Percentiles rank a stretch among this genome's conserved stretches.
Evolutionary conservation across 352 stramenopile species (phyloP).

Genomic region (Pythium utonaiense): DNA sequence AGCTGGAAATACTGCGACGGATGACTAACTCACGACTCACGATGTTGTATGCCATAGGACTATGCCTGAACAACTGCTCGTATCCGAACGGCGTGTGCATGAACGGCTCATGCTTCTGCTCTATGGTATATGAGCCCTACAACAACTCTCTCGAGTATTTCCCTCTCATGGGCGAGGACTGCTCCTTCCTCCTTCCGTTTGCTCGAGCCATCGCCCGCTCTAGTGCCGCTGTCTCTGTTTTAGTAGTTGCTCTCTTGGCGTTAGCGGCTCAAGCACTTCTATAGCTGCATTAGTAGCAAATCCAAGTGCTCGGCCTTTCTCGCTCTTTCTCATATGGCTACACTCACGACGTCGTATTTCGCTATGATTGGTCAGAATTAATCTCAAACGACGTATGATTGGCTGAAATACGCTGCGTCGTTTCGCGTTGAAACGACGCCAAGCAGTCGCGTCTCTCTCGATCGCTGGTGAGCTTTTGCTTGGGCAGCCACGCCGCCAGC

Average conservation of each 20-base stretch:
- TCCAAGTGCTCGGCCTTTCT: not conserved
- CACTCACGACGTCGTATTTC: not conserved
- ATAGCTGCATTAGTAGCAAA: not conserved
- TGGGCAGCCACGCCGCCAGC: not conserved
- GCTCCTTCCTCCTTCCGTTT: slow-evolving; percentile 77
- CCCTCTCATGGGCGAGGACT: slow-evolving; percentile 80
- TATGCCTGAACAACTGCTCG: slow-evolving; percentile 97
- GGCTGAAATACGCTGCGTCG: not conserved
- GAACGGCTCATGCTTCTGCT: slow-evolving; percentile 89
- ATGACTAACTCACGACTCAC: too few species aligned
- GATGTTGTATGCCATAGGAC: too few species aligned
- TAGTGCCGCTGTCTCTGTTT: not conserved
- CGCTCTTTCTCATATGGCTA: not conserved
- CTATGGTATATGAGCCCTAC: slow-evolving; percentile 93
- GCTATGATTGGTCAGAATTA: not conserved
- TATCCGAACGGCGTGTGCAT: slow-evolving; percentile 95
- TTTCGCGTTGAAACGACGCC: slow-evolving; percentile 6
- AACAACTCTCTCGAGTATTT: slow-evolving; percentile 88
- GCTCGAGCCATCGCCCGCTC: slow-evolving; percentile 25
- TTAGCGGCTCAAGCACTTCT: not conserved
- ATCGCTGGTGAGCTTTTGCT: not conserved
- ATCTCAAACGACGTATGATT: not conserved
- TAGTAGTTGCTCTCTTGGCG: not conserved
- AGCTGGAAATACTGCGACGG: too few species aligned
- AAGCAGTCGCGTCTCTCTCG: not conserved